Percentiles rank a stretch among this genome's conserved stretches.
Conservation (phyloP, 768 basidiomycete species). For the Mycena chlorophos region DNA sequence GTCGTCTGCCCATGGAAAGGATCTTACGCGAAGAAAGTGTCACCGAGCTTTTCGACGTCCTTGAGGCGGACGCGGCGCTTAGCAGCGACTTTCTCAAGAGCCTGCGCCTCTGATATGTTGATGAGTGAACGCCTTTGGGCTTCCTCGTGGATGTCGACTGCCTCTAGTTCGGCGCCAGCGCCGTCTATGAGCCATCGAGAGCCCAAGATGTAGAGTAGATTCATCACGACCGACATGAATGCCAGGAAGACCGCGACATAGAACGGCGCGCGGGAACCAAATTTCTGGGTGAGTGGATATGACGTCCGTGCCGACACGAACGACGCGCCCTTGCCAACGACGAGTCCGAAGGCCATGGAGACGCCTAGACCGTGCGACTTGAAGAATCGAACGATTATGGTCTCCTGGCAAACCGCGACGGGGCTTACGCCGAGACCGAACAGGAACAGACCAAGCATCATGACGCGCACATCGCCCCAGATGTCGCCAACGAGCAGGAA, state of each 20-base stretch:
- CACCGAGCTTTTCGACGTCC: slow-evolving; percentile 67
- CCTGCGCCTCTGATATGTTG: slow-evolving; percentile 57
- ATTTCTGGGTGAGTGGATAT: slow-evolving; percentile 70
- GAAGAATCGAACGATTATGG: slow-evolving; percentile 83
- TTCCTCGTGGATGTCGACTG: slow-evolving; percentile 58
- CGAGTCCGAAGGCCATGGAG: slow-evolving; percentile 79
- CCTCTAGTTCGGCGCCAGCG: slow-evolving; percentile 64
- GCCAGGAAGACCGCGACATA: slow-evolving; percentile 66
- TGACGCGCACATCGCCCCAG: slow-evolving; percentile 57
- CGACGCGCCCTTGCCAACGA: slow-evolving; percentile 77
- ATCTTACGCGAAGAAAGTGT: slow-evolving; percentile 75
- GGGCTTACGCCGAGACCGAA: slow-evolving; percentile 82
- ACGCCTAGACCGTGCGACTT: slow-evolving; percentile 71
- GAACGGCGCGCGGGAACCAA: slow-evolving; percentile 74
- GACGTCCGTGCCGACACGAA: slow-evolving; percentile 75
- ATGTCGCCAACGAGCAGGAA: slow-evolving; percentile 63
- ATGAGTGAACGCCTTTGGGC: slow-evolving; percentile 46
- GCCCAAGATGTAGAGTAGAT: slow-evolving; percentile 63
- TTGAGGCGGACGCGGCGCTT: slow-evolving; percentile 62
- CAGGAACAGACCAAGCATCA: slow-evolving; percentile 75
- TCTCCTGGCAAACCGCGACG: slow-evolving; percentile 80
- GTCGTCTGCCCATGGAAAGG: not conserved
- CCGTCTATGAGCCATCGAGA: slow-evolving; percentile 66
- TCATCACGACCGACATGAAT: slow-evolving; percentile 64
- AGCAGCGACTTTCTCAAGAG: slow-evolving; percentile 62